Conservation (phyloP, 164 flowering plant genomes). For the Echeveria elegans region DNA sequence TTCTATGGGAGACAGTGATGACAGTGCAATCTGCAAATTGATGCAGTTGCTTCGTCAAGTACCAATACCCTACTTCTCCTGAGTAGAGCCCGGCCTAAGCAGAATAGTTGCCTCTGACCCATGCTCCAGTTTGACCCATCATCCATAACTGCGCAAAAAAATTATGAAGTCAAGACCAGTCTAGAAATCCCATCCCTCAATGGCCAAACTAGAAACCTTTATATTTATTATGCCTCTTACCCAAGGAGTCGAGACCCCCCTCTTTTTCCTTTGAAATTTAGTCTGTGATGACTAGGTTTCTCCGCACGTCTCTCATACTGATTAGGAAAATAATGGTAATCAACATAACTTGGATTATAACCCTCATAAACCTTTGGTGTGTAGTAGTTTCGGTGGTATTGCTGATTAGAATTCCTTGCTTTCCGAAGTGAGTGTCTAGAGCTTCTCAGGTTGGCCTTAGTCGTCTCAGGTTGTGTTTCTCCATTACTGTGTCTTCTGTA, state of each 20-base stretch:
- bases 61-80: conserved; percentile 47
- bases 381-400: too few species aligned
- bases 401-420: too few species aligned
- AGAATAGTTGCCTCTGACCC: conserved; percentile 63
- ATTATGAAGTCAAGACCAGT: not conserved
- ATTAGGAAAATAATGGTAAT: too few species aligned
- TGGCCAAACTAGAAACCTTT: not conserved
- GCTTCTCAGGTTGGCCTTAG: too few species aligned
- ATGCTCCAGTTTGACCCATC: conserved; percentile 76
- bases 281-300: too few species aligned
- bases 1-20: conserved; percentile 60
- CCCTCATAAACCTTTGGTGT: too few species aligned
- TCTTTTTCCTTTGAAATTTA: conserved; percentile 50
- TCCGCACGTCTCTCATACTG: too few species aligned
- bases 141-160: conserved; percentile 31
- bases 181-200: too few species aligned
- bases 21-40: conserved; percentile 50
- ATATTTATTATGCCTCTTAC: conserved; percentile 14
- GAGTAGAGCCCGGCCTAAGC: conserved; percentile 57
- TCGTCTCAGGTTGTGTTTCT: too few species aligned
- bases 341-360: too few species aligned
- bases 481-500: too few species aligned
- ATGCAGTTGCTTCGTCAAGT: conserved; percentile 79
- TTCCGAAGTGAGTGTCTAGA: too few species aligned
- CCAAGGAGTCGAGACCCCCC: conserved; percentile 37